These are phyloP conservation scores for Camellia oleifera DNA, from an alignment of 179 eudicot genomes.

Conservation along the genomic window DNA sequence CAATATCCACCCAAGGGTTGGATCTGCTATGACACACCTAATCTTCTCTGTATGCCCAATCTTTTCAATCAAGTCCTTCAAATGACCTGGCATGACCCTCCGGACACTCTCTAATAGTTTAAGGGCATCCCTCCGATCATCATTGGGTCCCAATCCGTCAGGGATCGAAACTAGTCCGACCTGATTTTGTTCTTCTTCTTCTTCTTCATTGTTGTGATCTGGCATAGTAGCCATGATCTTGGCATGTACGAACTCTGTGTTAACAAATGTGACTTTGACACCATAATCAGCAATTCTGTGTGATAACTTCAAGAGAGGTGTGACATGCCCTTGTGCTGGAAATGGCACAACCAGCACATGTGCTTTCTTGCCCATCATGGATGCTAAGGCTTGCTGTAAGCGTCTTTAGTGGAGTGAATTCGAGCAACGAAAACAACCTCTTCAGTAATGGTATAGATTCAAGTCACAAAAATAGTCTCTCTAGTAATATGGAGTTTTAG, in stretches of 20 bases:
- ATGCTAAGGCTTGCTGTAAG: too few relatives aligned
- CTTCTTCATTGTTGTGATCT: not conserved
- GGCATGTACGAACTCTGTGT: slow-evolving; percentile 13
- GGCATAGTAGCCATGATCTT: too few relatives aligned
- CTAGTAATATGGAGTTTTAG: too few relatives aligned
- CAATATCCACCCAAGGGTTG: not conserved
- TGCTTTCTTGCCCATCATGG: too few relatives aligned
- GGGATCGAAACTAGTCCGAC: slow-evolving; percentile 7
- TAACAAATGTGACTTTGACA: slow-evolving; percentile 22
- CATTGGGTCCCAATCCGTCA: slow-evolving; percentile 12
- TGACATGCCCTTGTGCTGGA: too few relatives aligned
- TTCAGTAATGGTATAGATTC: too few relatives aligned
- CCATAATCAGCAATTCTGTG: not conserved
- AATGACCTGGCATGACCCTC: slow-evolving; percentile 13
- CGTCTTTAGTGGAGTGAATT: too few relatives aligned
- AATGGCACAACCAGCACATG: too few relatives aligned
- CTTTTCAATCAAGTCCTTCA: slow-evolving; percentile 18
- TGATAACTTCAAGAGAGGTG: too few relatives aligned
- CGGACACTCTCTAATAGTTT: slow-evolving; percentile 11
- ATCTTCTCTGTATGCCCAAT: slow-evolving; percentile 14
- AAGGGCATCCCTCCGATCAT: not conserved
- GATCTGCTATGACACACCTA: slow-evolving; percentile 22
- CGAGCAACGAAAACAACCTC: too few relatives aligned
- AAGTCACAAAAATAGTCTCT: too few relatives aligned
- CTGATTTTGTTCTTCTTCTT: not conserved